Evolutionary conservation across 2,329 filamentous ascomycete genomes (phyloP), one percentile per base, ranked within the genome.

Genomic region (Lomentospora prolificans): DNA sequence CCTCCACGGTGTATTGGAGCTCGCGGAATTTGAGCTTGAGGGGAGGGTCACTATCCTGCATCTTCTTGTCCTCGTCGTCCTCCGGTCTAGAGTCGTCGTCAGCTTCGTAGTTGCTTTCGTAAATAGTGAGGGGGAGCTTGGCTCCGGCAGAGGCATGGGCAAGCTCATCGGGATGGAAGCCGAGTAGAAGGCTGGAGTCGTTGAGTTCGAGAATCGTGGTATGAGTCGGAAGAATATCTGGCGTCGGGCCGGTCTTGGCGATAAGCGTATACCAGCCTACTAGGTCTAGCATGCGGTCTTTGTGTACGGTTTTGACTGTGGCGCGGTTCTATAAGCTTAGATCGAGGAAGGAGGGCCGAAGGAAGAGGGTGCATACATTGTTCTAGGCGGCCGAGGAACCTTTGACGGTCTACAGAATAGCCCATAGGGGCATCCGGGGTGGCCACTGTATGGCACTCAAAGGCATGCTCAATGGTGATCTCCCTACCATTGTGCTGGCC

Each of bases 221-320:
- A 70, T 97, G 88, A 53, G 96, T 82, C 3, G 86, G 81, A 10
- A 95, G 76, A 65, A 80, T 86, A 72, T 66, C 80, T 65, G 61
- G 75, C 63, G 67, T 85, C 67, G 94, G 94, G 3, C 91, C 92
- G 39, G 80, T 77, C 10, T 81, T 72, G 41, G 88, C 80, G 53
- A 90, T 78, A 8, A 92, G 78, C 3, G 90, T 90, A 72, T 92
- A 96, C 89, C 90, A 96, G 64, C 91, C 94, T 52, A 97, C 90
- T 55, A 97, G 78, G 61, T 91, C 88, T 52, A 97, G 84, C 27
- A 84, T 77, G 5, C 90, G 89, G 54, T 81, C 80, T 69, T 91
- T 94, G 73, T 96, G 89, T 3, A 96, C 92, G 61, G 86, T 84
- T 71, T 86, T 89, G 81, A 95, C 90, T 95, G 61, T 59, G 56